Evolutionary conservation across 345 rosid species (phyloP).

Genomic region (Draba incana): DNA sequence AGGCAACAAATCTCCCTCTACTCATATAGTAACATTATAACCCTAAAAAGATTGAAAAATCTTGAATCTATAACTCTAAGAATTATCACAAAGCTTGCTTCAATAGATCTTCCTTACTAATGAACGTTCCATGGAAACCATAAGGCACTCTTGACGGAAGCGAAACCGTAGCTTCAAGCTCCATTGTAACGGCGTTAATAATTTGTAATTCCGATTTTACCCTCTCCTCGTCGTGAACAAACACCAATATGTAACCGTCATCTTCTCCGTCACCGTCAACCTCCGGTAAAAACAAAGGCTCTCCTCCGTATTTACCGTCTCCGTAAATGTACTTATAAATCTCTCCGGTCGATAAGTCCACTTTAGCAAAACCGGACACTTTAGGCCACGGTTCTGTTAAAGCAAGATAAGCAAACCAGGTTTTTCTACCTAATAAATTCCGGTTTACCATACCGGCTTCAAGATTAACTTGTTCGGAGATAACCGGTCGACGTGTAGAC

Average conservation of each 20-base stretch:
- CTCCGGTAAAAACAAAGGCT: constrained; percentile 65
- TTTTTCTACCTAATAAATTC: constrained; percentile 67
- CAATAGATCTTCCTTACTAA: constrained; percentile 50
- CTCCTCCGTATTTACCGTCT: constrained; percentile 64
- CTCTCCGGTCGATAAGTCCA: constrained; percentile 61
- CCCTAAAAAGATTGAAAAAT: neutral
- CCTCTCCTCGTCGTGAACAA: constrained; percentile 71
- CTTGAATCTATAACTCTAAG: neutral
- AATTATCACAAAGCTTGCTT: constrained; percentile 49
- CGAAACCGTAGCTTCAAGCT: constrained; percentile 62
- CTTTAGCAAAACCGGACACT: constrained; percentile 86
- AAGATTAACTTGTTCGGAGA: constrained; percentile 58
- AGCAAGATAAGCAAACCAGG: constrained; percentile 65
- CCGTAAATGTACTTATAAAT: constrained; percentile 60
- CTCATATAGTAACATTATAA: neutral
- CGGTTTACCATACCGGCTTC: constrained; percentile 94
- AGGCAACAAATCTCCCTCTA: constrained; percentile 17
- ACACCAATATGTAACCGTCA: constrained; percentile 58
- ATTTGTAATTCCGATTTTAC: constrained; percentile 71
- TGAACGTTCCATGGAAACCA: constrained; percentile 83
- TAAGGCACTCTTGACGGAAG: constrained; percentile 89
- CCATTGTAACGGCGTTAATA: constrained; percentile 54
- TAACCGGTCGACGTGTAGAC: constrained; percentile 62
- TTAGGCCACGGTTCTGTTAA: constrained; percentile 90
- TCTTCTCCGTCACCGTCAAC: constrained; percentile 42